Evolutionary conservation across 805 yeast genomes (phyloP).

Genomic region (Candida railenensis): DNA sequence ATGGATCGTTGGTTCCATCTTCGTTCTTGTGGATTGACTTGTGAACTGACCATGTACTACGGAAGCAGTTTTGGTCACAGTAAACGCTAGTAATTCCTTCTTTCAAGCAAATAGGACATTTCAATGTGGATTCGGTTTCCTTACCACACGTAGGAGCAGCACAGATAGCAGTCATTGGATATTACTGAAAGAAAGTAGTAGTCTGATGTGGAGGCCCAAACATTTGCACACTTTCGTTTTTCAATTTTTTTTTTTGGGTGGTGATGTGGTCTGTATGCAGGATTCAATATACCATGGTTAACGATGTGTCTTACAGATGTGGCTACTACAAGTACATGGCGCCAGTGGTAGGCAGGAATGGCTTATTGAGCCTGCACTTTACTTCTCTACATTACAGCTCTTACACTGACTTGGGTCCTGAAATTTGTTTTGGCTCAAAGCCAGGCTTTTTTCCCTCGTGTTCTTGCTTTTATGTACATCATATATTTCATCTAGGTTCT

Average conservation of each 20-base stretch:
- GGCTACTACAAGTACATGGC: no score
- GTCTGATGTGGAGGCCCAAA: no score
- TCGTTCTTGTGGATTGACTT: slow-evolving; percentile 66
- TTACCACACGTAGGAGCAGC: slow-evolving; percentile 85
- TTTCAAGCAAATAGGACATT: slow-evolving; percentile 91
- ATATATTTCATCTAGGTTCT: no score
- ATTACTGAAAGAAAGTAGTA: background rate
- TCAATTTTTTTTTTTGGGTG: background rate
- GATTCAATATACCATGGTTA: background rate
- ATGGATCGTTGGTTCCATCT: slow-evolving; percentile 50
- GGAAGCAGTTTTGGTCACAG: slow-evolving; percentile 84
- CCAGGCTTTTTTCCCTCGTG: no score
- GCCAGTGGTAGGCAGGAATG: no score
- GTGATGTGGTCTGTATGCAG: background rate
- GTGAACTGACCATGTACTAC: slow-evolving; percentile 68
- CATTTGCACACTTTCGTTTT: background rate
- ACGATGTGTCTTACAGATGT: no score
- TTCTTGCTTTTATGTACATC: no score
- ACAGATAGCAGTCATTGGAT: slow-evolving; percentile 42
- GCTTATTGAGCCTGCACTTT: no score
- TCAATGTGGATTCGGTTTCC: slow-evolving; percentile 67
- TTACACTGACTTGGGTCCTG: no score
- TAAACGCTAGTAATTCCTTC: slow-evolving; percentile 60
- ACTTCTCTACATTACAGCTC: no score
- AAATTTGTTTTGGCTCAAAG: no score